phyloP scores from a whole-genome alignment of 2,329 filamentous ascomycete genomes.

The Diplocarpon mali region DNA sequence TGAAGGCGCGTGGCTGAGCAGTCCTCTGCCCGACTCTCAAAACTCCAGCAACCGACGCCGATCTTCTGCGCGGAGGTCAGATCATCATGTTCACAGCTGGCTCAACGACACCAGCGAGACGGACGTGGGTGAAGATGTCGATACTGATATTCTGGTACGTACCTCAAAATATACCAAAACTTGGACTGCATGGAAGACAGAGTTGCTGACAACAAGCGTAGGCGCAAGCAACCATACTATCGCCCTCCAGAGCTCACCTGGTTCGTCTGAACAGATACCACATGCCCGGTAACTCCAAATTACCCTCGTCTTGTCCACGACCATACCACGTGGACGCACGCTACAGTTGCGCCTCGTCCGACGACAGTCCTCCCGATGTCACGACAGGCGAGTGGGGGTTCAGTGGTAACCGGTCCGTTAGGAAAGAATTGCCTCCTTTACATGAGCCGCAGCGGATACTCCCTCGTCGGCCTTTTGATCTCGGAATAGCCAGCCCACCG shows the following conservation, averaged over 20 bases:
- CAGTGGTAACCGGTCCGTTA: background rate
- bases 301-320: conserved; percentile 12
- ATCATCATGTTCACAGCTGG: conserved; percentile 18
- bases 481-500: conserved; percentile 14
- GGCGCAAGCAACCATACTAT: conserved; percentile 18
- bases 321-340: background rate
- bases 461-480: conserved; percentile 5
- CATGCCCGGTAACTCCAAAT: conserved; percentile 11
- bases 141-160: conserved; percentile 20
- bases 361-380: conserved; percentile 6
- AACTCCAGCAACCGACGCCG: background rate
- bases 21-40: conserved; percentile 2
- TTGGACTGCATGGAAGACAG: background rate
- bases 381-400: conserved; percentile 1
- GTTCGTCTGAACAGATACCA: conserved; percentile 14
- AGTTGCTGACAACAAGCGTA: conserved; percentile 1
- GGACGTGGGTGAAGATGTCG: conserved; percentile 15
- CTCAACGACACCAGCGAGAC: conserved; percentile 15
- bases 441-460: background rate
- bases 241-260: conserved; percentile 19
- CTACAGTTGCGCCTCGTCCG: conserved; percentile 8
- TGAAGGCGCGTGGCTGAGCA: conserved; percentile 15
- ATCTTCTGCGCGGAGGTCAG: background rate
- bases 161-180: background rate
- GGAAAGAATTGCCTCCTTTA: background rate